Base-by-base conservation (phyloP, 2,329 filamentous ascomycete species). In the Alternaria burnsii region DNA sequence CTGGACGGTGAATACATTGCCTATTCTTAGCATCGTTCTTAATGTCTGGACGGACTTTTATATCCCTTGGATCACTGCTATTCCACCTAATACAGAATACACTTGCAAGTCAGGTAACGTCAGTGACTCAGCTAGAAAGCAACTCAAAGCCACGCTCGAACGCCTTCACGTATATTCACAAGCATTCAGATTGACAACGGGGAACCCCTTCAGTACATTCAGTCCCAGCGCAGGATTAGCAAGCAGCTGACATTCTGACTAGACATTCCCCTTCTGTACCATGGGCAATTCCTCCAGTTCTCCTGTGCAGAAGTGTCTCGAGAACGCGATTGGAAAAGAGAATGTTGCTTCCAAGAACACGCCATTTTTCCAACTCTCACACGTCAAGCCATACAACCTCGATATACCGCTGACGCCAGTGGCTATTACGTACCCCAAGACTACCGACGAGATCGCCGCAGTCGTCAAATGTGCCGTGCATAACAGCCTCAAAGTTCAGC, bases 381-480 rank as follows among this genome's bases (percentile, higher is more conserved):
- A 78, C 42, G 75, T 78, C 46, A 76, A 74, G 55, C 76, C 77
- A 1, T 79, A 77, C 70, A 80, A 80, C 59, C 67, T 79, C 9
- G 76, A 74, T 24, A 66, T 76, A 18, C 52, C 64, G 5, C 62
- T 75, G 6, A 81, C 75, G 0, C 88, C 88, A 1, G 76, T 81
- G 7, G 87, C 86, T 3, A 84, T 90, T 16, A 82, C 87, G 2
- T 82, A 86, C 28, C 88, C 88, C 0, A 72, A 80, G 20, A 84
- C 76, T 0, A 77, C 82, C 1, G 72, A 84, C 4, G 84, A 89
- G 44, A 83, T 89, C 3, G 81, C 86, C 1, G 82, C 72, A 1
- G 84, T 87, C 16, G 81, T 90, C 42, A 85, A 85, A 64, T 90
- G 88, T 66, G 88, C 87, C 1, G 80, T 75, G 0, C 68, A 82